These are phyloP conservation scores for Saccharomycopsis malanga DNA, from an alignment of 805 yeast genomes.

Conservation along the genomic window DNA sequence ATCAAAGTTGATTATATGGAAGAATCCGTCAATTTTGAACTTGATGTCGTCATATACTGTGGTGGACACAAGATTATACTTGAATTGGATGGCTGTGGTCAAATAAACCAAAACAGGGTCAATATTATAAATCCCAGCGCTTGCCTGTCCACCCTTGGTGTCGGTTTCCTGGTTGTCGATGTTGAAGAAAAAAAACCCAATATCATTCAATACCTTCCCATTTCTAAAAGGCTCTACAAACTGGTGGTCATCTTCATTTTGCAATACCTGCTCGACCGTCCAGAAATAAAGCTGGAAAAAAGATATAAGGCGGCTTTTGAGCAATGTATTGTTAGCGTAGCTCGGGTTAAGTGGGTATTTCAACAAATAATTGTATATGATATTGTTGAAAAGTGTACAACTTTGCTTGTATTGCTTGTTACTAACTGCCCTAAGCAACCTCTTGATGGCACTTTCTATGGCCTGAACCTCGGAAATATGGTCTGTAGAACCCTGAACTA, in stretches of 20 bases:
- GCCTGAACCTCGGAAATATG: too few species aligned
- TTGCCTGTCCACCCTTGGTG: not conserved
- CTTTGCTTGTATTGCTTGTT: not conserved
- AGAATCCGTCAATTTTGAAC: not conserved
- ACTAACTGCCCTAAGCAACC: not conserved
- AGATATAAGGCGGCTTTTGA: not conserved
- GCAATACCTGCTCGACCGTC: not conserved
- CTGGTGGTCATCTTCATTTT: not conserved
- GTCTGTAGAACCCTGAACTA: too few species aligned
- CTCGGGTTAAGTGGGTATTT: not conserved
- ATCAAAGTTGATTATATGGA: not conserved
- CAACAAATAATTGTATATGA: not conserved
- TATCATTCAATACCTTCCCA: not conserved
- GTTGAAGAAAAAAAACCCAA: not conserved
- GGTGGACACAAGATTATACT: not conserved
- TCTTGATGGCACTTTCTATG: too few species aligned
- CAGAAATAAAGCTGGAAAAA: not conserved
- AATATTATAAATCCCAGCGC: not conserved
- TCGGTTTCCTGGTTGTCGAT: not conserved
- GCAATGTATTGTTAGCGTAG: not conserved
- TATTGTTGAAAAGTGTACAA: not conserved
- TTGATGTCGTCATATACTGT: not conserved
- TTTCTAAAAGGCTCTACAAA: not conserved
- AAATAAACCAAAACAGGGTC: slow-evolving; percentile 2
- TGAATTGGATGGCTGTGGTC: slow-evolving; percentile 2